A percentile compares a stretch with the other conserved stretches of the same genome.
phyloP scores from a whole-genome alignment of 2,329 filamentous ascomycete genomes.

The Cryphonectria naterciae region DNA sequence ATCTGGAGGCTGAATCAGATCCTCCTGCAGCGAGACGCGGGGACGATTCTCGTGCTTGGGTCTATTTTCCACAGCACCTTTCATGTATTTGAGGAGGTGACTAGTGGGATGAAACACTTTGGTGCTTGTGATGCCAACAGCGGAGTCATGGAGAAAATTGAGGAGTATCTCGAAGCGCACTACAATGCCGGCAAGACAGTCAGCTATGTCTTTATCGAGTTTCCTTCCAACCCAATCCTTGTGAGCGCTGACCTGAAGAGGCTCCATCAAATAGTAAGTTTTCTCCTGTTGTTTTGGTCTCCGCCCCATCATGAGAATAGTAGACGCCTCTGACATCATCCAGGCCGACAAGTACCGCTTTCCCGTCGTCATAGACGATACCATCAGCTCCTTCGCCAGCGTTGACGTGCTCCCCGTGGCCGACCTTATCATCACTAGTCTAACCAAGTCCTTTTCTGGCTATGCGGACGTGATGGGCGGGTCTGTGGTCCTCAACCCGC shows the following conservation, averaged over 20 bases:
- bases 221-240: constrained; percentile 52
- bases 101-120: constrained; percentile 52
- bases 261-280: constrained; percentile 46
- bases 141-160: constrained; percentile 45
- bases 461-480: constrained; percentile 59
- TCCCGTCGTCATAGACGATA: constrained; percentile 53
- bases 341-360: constrained; percentile 49
- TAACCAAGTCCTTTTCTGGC: constrained; percentile 65
- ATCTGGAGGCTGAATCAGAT: constrained; percentile 49
- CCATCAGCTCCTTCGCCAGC: constrained; percentile 52
- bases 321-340: not conserved
- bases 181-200: constrained; percentile 44
- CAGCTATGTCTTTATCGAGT: constrained; percentile 55
- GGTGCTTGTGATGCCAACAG: constrained; percentile 47
- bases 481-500: constrained; percentile 53
- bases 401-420: constrained; percentile 53
- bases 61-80: constrained; percentile 56
- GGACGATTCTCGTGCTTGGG: constrained; percentile 50
- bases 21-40: constrained; percentile 40
- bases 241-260: constrained; percentile 45
- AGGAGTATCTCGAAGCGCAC: constrained; percentile 48
- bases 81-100: constrained; percentile 50
- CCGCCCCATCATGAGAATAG: constrained; percentile 13
- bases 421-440: constrained; percentile 55
- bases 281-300: not conserved